These are phyloP conservation scores for Ophiorrhiza pumila DNA, from an alignment of 257 asterid genomes.

Conservation along the genomic window DNA sequence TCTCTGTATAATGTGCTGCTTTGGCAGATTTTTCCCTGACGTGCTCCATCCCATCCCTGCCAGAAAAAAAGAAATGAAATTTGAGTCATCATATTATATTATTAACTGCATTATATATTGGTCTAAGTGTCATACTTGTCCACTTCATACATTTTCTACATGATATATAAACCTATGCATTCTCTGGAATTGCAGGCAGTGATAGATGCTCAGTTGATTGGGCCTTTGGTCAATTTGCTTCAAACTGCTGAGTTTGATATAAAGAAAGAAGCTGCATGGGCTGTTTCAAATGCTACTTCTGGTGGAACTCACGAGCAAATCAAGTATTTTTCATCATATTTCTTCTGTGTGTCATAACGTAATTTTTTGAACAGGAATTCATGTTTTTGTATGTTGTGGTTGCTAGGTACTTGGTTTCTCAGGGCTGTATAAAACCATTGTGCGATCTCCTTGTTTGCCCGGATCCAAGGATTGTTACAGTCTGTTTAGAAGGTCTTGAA, in stretches of 20 bases:
- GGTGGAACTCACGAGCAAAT: constrained; percentile 91
- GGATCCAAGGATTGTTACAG: constrained; percentile 84
- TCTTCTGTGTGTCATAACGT: constrained; percentile 3
- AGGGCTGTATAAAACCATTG: constrained; percentile 73
- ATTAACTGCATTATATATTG: not conserved
- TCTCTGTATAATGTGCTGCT: not conserved
- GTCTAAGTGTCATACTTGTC: not conserved
- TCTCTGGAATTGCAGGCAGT: constrained; percentile 59
- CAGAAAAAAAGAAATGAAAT: not conserved
- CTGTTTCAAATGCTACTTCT: constrained; percentile 89
- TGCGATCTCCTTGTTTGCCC: constrained; percentile 87
- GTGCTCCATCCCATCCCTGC: not conserved
- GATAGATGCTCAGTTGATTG: constrained; percentile 72
- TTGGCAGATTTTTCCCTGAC: not conserved
- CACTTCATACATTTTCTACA: not conserved
- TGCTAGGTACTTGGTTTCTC: constrained; percentile 68
- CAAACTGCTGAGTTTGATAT: constrained; percentile 85
- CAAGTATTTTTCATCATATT: constrained; percentile 35
- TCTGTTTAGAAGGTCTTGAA: constrained; percentile 83
- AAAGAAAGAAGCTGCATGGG: constrained; percentile 98
- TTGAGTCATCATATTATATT: not conserved
- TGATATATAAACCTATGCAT: not conserved
- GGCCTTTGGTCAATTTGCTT: constrained; percentile 71
- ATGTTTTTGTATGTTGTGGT: constrained; percentile 10
- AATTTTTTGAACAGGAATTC: constrained; percentile 9